These are phyloP conservation scores for Erythrophleum fordii DNA, from an alignment of 306 rosid genomes.

Conservation along the genomic window DNA sequence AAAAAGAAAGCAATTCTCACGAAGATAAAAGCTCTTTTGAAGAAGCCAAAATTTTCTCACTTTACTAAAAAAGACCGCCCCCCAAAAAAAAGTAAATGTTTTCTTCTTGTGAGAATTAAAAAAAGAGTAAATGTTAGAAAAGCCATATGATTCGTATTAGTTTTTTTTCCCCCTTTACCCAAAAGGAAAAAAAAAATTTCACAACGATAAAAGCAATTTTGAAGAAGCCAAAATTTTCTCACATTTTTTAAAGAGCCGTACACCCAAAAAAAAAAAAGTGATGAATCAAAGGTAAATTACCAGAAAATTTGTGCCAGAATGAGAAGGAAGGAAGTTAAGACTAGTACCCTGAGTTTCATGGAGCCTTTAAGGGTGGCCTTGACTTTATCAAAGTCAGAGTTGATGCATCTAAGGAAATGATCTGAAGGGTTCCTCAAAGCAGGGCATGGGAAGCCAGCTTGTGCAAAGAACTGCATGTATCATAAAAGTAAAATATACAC, in stretches of 20 bases:
- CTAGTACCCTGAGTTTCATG: slow-evolving; percentile 80
- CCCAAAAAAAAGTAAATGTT: too few relatives aligned
- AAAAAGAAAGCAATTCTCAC: too few relatives aligned
- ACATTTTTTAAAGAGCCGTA: background rate
- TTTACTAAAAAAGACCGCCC: too few relatives aligned
- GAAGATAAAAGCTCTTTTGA: too few relatives aligned
- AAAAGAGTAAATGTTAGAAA: too few relatives aligned
- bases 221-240: background rate
- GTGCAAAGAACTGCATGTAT: slow-evolving; percentile 82
- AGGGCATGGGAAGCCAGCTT: slow-evolving; percentile 98
- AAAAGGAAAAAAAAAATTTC: background rate
- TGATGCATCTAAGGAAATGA: slow-evolving; percentile 92
- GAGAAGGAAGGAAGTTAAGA: background rate
- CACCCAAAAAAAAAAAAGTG: background rate
- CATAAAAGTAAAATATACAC: background rate
- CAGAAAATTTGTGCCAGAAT: background rate
- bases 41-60: too few relatives aligned
- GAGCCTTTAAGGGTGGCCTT: slow-evolving; percentile 88
- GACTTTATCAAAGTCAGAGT: slow-evolving; percentile 96
- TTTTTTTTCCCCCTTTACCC: background rate
- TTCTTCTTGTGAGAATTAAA: too few relatives aligned
- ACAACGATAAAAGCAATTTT: background rate
- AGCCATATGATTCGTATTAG: background rate
- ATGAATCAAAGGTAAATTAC: too few relatives aligned
- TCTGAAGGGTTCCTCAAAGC: slow-evolving; percentile 98